These are phyloP conservation scores for Hortiboletus campestris DNA, from an alignment of 768 basidiomycete genomes.

Conservation along the genomic window DNA sequence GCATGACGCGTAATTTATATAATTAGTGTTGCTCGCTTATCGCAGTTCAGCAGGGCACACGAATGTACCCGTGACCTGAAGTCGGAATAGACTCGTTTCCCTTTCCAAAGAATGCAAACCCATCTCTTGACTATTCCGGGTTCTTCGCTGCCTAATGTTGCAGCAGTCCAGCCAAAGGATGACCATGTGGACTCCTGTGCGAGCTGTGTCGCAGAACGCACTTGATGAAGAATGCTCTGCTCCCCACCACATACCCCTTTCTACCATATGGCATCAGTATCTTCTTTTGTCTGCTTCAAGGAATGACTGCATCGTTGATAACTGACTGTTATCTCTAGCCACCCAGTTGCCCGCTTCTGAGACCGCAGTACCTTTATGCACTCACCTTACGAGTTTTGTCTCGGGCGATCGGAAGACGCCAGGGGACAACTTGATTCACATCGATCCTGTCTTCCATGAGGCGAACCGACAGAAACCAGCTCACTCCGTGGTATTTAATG, in stretches of 20 bases:
- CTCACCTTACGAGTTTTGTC: background rate
- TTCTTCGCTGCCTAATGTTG: background rate
- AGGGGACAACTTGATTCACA: too few relatives aligned
- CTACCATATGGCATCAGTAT: background rate
- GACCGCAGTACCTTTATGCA: constrained; percentile 4
- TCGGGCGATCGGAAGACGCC: background rate
- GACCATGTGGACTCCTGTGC: background rate
- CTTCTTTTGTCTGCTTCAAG: background rate
- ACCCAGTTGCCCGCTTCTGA: background rate
- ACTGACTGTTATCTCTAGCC: background rate
- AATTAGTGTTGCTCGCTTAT: background rate
- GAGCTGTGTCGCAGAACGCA: background rate
- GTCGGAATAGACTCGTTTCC: background rate
- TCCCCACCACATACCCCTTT: background rate
- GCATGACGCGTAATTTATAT: background rate
- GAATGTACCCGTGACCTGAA: background rate
- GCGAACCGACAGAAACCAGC: background rate
- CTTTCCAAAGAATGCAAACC: background rate
- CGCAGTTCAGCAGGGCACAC: background rate
- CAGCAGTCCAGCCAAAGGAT: background rate
- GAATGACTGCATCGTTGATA: background rate
- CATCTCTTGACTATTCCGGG: background rate
- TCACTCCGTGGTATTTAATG: constrained; percentile 19
- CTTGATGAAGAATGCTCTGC: background rate
- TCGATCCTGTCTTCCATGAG: constrained; percentile 7